phyloP scores from a whole-genome alignment of 257 asterid genomes.

The Vinca minor region DNA sequence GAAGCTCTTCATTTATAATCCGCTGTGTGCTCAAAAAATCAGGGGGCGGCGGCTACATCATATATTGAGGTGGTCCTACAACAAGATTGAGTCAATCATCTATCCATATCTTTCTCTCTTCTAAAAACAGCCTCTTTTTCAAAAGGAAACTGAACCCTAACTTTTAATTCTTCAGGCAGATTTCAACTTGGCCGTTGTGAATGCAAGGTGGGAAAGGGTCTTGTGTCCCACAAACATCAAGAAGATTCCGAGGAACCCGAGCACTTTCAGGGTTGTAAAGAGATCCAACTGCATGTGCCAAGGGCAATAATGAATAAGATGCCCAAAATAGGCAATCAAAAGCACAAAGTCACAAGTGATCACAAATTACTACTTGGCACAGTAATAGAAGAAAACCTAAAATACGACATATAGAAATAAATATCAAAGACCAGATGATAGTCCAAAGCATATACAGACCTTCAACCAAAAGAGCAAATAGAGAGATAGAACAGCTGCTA shows the following conservation, averaged over 20 bases:
- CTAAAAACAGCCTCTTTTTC: slow-evolving; percentile 15
- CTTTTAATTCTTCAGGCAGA: slow-evolving; percentile 38
- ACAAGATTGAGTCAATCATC: slow-evolving; percentile 22
- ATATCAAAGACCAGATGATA: not conserved
- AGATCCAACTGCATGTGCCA: slow-evolving; percentile 65
- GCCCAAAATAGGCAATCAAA: not conserved
- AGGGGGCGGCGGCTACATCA: slow-evolving; percentile 17
- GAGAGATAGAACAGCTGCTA: slow-evolving; percentile 74
- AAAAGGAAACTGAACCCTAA: slow-evolving; percentile 3
- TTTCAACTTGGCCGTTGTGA: slow-evolving; percentile 73
- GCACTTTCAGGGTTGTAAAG: slow-evolving; percentile 79
- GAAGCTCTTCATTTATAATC: not conserved
- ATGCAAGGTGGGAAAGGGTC: slow-evolving; percentile 84
- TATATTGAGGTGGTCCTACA: slow-evolving; percentile 18
- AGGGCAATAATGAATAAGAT: not conserved
- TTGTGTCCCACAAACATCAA: slow-evolving; percentile 85
- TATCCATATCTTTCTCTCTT: slow-evolving; percentile 14
- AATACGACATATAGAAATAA: not conserved
- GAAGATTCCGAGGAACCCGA: slow-evolving; percentile 74
- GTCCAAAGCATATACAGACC: slow-evolving; percentile 37
- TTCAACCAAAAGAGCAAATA: slow-evolving; percentile 81
- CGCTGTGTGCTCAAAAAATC: slow-evolving; percentile 14
- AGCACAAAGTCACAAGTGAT: not conserved
- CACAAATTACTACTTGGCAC: not conserved
- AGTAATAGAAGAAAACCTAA: not conserved